A percentile compares a stretch with the other conserved stretches of the same genome.
Evolutionary conservation across 805 yeast species (phyloP).

Genomic region (Metschnikowia koreensis): DNA sequence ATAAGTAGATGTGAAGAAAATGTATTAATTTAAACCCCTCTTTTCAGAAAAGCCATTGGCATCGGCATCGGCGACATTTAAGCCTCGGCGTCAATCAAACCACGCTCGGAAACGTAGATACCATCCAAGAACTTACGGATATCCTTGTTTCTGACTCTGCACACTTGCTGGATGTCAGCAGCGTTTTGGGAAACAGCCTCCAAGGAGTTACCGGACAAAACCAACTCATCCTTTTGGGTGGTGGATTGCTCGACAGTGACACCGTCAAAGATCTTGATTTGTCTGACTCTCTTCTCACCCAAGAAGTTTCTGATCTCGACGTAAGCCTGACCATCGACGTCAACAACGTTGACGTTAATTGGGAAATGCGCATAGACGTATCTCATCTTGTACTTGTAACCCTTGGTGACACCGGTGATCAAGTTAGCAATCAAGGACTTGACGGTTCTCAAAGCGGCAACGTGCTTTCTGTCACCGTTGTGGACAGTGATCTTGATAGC

Average conservation of each 20-base stretch:
- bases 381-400: constrained; percentile 99
- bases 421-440: constrained; percentile 91
- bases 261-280: constrained; percentile 83
- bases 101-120: constrained; percentile 97
- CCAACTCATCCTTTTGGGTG: constrained; percentile 90
- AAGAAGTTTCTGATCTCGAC: constrained; percentile 99
- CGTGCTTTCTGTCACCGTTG: constrained; percentile 99
- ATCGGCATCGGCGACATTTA: constrained; percentile 7
- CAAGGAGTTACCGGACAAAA: constrained; percentile 90
- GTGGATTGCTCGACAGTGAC: constrained; percentile 80
- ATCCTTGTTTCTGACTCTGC: constrained; percentile 99
- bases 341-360: constrained; percentile 91
- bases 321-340: constrained; percentile 66
- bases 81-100: constrained; percentile 71
- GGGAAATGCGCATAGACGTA: constrained; percentile 99
- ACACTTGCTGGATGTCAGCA: constrained; percentile 96
- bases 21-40: constrained; percentile 22
- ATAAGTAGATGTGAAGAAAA: constrained; percentile 20
- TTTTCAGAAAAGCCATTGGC: too few species aligned
- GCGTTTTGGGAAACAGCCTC: constrained; percentile 98
- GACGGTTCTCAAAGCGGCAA: constrained; percentile 98
- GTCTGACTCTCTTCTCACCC: constrained; percentile 98
- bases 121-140: constrained; percentile 99
- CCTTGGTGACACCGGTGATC: constrained; percentile 98
- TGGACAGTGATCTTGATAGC: constrained; percentile 87